Base-by-base conservation (phyloP, 2,329 filamentous ascomycete species). In the Blastomyces gilchristii region DNA sequence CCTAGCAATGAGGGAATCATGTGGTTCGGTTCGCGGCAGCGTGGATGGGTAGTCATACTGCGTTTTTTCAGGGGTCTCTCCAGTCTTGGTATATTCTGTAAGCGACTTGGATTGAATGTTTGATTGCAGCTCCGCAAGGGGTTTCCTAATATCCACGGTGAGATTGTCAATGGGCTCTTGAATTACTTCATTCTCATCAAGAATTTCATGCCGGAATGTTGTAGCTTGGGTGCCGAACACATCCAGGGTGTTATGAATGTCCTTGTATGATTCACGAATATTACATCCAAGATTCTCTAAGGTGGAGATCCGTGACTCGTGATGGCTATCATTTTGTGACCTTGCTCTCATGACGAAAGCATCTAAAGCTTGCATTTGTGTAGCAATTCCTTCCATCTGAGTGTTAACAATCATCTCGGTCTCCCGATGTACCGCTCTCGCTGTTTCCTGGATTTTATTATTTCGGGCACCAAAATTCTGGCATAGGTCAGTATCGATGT, bases 341-440 rank as follows among this genome's bases (percentile, higher is more conserved):
- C 87, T 85, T 59, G 95, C 91, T 41, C 89, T 86, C 41, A 87
- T 83, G 49, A 97, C 91, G 69, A 97, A 96, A 67, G 93, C 90
- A 70, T 97, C 93, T 8, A 99, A 82, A 0, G 90, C 89, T 63
- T 87, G 85, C 84, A 99, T 92, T 75, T 97, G 91, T n/a, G 82
- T 83, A 65, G 89, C 87, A 71, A 99, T 88, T 68, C 96, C 90
- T 63, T 84, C 83, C 78, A 95, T 89, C 76, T 99, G 94, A 63
- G 89, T 87, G 70, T 93, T 89, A 14, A 97, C 92, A 63, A 95
- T 93, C 7, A 87, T 87, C 39, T 96, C 85, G 0, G 93, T 97
- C 76, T 96, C 89, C 43, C 89, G 88, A 68, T 99, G 92, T 0
- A 97, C 91, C 2, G 90, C 90, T 69, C 89, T 88, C 0, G 93